Evolutionary conservation across 495 filamentous ascomycete genomes (phyloP).

Genomic region (Achaetomiella virescens): DNA sequence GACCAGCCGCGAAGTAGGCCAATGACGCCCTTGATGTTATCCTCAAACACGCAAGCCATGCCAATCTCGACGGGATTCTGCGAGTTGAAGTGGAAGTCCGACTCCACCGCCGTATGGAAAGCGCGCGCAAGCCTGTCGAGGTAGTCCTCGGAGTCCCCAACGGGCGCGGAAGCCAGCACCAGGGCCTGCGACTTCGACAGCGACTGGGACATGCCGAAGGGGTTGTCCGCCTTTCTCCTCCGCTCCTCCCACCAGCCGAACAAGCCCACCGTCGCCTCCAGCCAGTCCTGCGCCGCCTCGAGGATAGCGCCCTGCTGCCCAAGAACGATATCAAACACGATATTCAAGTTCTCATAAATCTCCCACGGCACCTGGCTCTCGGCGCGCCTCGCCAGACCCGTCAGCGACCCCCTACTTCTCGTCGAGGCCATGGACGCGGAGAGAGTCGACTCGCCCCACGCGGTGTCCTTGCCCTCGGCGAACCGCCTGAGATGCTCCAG

Average conservation of each 20-base stretch:
- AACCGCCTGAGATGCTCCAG: slow-evolving; percentile 62
- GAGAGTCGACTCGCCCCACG: slow-evolving; percentile 31
- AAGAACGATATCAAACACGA: slow-evolving; percentile 68
- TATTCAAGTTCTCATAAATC: slow-evolving; percentile 71
- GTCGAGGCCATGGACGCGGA: slow-evolving; percentile 30
- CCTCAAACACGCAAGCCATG: slow-evolving; percentile 71
- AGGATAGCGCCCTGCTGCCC: slow-evolving; percentile 66
- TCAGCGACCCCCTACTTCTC: slow-evolving; percentile 32
- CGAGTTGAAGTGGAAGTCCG: slow-evolving; percentile 63
- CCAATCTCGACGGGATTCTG: slow-evolving; percentile 67
- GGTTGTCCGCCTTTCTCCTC: slow-evolving; percentile 37
- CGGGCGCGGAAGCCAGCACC: slow-evolving; percentile 18
- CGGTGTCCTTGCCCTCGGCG: slow-evolving; percentile 61
- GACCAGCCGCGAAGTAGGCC: slow-evolving; percentile 73
- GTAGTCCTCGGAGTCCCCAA: slow-evolving; percentile 33
- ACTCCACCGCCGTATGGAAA: slow-evolving; percentile 41
- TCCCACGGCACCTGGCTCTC: slow-evolving; percentile 80
- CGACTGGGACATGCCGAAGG: slow-evolving; percentile 20
- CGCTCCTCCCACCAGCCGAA: slow-evolving; percentile 87
- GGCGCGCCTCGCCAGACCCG: slow-evolving; percentile 62
- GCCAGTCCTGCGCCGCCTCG: slow-evolving; percentile 69
- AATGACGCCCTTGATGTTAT: slow-evolving; percentile 65
- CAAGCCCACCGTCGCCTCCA: slow-evolving; percentile 73
- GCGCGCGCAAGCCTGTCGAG: slow-evolving; percentile 43
- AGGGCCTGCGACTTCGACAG: slow-evolving; percentile 40